phyloP scores from a whole-genome alignment of 305 asterid species.

The Fraxinus dipetala region DNA sequence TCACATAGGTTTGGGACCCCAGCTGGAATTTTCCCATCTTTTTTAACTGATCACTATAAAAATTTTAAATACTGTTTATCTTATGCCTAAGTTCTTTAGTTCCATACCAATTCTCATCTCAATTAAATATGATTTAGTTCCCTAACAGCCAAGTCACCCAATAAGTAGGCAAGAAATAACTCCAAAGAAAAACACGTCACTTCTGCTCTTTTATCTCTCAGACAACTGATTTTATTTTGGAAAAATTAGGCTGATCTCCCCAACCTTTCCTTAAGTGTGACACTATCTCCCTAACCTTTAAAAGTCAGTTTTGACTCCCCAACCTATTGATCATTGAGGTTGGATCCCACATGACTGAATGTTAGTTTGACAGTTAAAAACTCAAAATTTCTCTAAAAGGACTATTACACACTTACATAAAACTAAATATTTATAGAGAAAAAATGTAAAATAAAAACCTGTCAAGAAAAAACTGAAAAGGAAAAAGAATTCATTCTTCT shows the following conservation, averaged over 20 bases:
- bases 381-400: background rate
- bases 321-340: background rate
- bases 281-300: background rate
- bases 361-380: background rate
- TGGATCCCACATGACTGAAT: background rate
- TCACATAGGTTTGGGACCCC: background rate
- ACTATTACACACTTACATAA: background rate
- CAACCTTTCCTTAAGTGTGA: background rate
- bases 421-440: background rate
- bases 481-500: background rate
- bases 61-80: background rate
- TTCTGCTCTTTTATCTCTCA: background rate
- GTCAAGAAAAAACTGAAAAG: background rate
- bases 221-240: background rate
- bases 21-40: background rate
- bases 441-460: background rate
- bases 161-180: background rate
- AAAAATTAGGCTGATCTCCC: background rate
- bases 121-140: background rate
- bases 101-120: background rate
- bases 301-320: background rate
- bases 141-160: background rate
- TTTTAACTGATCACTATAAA: background rate
- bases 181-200: background rate
- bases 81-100: background rate